Conservation (phyloP, 2,329 filamentous ascomycete genomes). For the Fusarium concolor region DNA sequence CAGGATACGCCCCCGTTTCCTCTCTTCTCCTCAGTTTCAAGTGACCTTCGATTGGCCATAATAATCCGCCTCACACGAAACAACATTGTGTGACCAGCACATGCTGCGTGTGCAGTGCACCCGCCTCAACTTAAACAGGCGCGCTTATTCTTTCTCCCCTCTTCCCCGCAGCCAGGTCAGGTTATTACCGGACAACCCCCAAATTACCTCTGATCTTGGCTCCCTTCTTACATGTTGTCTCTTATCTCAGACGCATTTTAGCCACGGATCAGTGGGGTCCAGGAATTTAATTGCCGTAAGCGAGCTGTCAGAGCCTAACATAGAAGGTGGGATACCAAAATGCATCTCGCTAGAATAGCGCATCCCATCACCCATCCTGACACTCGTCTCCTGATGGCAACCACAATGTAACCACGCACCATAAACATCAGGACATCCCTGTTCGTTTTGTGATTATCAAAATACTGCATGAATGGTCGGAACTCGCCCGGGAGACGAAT, state of each 20-base stretch:
- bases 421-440: slow-evolving; percentile 19
- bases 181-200: slow-evolving; percentile 25
- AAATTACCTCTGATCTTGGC: slow-evolving; percentile 8
- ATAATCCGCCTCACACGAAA: slow-evolving; percentile 8
- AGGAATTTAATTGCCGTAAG: slow-evolving; percentile 12
- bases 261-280: slow-evolving; percentile 4
- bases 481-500: neutral
- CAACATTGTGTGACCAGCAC: neutral
- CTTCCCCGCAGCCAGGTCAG: slow-evolving; percentile 22
- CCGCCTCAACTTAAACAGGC: slow-evolving; percentile 6
- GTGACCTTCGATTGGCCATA: neutral
- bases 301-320: slow-evolving; percentile 36
- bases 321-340: slow-evolving; percentile 9
- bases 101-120: slow-evolving; percentile 23
- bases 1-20: slow-evolving; percentile 2
- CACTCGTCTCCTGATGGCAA: slow-evolving; percentile 13
- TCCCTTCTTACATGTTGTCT: slow-evolving; percentile 17
- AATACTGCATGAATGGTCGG: neutral
- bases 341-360: slow-evolving; percentile 1
- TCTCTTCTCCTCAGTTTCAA: slow-evolving; percentile 13
- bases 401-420: slow-evolving; percentile 15
- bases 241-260: slow-evolving; percentile 21
- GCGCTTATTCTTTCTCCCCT: slow-evolving; percentile 21
- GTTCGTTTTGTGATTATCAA: slow-evolving; percentile 4
- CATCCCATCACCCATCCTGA: slow-evolving; percentile 5